Percentiles rank a stretch among this genome's conserved stretches.
Conservation (phyloP, 371 early-diverging fungal species). For the Modicella reniformis region DNA sequence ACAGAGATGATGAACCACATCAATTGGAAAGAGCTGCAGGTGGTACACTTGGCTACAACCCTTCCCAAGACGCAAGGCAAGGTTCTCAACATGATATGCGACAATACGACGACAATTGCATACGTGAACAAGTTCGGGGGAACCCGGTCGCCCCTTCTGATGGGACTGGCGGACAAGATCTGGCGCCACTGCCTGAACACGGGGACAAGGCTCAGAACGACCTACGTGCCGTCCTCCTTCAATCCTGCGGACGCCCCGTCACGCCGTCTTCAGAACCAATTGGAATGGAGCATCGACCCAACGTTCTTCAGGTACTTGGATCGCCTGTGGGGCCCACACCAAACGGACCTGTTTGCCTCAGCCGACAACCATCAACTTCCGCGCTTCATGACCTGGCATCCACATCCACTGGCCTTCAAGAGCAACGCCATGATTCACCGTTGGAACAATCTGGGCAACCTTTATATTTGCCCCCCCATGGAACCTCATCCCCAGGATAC, state of each 20-base stretch:
- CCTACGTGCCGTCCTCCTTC: constrained; percentile 27
- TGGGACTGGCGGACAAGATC: constrained; percentile 13
- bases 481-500: constrained; percentile 12
- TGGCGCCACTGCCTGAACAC: constrained; percentile 22
- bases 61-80: constrained; percentile 15
- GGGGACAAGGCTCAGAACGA: constrained; percentile 18
- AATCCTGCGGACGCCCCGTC: constrained; percentile 33
- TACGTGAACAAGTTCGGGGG: constrained; percentile 52
- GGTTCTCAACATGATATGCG: constrained; percentile 27
- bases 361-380: constrained; percentile 16
- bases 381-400: constrained; percentile 20
- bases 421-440: constrained; percentile 8
- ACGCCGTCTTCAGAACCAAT: constrained; percentile 2
- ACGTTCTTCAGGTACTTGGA: constrained; percentile 18
- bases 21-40: constrained; percentile 30
- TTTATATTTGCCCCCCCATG: constrained; percentile 24
- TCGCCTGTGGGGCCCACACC: constrained; percentile 11
- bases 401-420: neutral
- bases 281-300: constrained; percentile 21
- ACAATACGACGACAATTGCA: constrained; percentile 50
- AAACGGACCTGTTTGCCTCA: constrained; percentile 27
- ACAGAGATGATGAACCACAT: constrained; percentile 18
- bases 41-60: constrained; percentile 16
- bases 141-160: constrained; percentile 29
- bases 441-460: constrained; percentile 18